phyloP scores from a whole-genome alignment of 768 basidiomycete genomes.

The Xerocomellus chrysenteron region DNA sequence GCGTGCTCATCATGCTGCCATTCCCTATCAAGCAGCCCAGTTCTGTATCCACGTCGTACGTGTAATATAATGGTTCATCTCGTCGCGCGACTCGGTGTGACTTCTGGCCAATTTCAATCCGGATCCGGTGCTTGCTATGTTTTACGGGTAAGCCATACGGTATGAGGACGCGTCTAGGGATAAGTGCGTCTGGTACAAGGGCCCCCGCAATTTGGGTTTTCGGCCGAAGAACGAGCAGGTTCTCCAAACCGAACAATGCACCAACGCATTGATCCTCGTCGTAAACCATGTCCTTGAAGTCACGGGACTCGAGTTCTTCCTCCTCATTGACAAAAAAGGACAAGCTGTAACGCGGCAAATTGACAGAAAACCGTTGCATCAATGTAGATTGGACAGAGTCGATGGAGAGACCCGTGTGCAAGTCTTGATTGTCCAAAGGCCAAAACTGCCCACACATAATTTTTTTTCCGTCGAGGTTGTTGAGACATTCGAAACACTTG shows the following conservation, averaged over 20 bases:
- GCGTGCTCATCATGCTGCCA: background rate
- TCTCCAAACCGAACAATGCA: conserved; percentile 41
- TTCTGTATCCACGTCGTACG: background rate
- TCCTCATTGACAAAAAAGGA: conserved; percentile 35
- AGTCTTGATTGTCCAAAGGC: no score
- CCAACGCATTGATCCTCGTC: conserved; percentile 38
- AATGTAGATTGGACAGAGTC: background rate
- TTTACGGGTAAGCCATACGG: background rate
- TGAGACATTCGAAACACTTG: background rate
- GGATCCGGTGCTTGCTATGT: background rate
- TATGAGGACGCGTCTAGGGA: background rate
- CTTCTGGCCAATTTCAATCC: no score
- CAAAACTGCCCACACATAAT: no score
- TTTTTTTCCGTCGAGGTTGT: no score
- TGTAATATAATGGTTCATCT: background rate
- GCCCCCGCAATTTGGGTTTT: background rate
- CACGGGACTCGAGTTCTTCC: conserved; percentile 35
- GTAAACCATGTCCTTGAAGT: conserved; percentile 38
- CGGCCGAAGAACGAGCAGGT: conserved; percentile 28
- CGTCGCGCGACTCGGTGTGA: no score
- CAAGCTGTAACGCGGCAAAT: conserved; percentile 37
- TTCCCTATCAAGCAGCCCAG: background rate
- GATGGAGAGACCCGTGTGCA: background rate
- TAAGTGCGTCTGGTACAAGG: background rate
- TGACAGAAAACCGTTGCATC: conserved; percentile 9